Base-by-base conservation (phyloP, 306 rosid genomes). In the Corylus heterophylla region DNA sequence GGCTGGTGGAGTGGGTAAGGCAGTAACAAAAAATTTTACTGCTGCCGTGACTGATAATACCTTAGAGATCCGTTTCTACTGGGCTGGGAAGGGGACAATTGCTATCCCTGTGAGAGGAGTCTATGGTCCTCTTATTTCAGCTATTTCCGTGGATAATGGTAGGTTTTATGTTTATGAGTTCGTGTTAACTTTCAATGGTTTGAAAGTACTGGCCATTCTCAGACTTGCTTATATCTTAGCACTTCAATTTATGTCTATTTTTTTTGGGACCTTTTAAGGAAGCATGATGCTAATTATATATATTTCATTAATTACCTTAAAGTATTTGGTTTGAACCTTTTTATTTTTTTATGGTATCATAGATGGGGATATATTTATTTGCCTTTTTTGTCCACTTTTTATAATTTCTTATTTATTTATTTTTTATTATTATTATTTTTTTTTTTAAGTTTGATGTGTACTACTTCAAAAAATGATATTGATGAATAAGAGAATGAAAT, bases 121-220 rank as follows among this genome's bases (percentile, higher is more conserved):
- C 59, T 87, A 82, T 68, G 89, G 90, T 56, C 89, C 90, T 71
- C 87, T 87, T 8, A 80, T 87, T 58, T 87, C 87, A 5, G 90
- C 90, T 51, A 87, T 87, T 79, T 77, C 81, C 13, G 78, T 80
- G 49, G 13, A 35, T 64, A 59, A 78, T 13, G 74, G 88, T 87
- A 51, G 52, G n/a, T n/a, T n/a, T n/a, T n/a, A n/a, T n/a, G n/a
- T n/a, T n/a, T n/a, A n/a, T n/a, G n/a, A n/a, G n/a, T n/a, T n/a
- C n/a, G n/a, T n/a, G 82, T n/a, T 17, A 2, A 16, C 55, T 52
- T 52, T 52, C 17, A 12, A 52, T 52, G 55, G 55, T 52, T 52
- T 52, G 7, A 52, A 14, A 14, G 55, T 51, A 14, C n/a, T n/a
- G n/a, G 13, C n/a, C 7, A 52, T 54, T 17, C 61, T 54, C 61